A percentile compares a stretch with the other conserved stretches of the same genome.
Evolutionary conservation across 2,329 filamentous ascomycete genomes (phyloP).

Genomic region (Colletotrichum sp.): DNA sequence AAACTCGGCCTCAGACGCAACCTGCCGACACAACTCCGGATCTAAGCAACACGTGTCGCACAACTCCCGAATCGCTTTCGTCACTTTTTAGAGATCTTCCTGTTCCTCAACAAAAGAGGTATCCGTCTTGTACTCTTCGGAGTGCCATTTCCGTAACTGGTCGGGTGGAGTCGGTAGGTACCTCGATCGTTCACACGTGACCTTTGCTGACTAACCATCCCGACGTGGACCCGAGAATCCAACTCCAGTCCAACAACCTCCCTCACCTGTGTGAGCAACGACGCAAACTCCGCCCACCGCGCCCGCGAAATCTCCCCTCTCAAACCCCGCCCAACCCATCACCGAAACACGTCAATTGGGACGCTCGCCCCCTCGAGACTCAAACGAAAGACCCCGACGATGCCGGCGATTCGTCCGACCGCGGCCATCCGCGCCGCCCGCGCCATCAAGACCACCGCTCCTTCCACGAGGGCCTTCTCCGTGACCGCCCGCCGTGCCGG

Average conservation of each 20-base stretch:
- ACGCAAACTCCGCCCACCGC: constrained; percentile 15
- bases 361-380: background rate
- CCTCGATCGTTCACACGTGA: background rate
- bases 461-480: constrained; percentile 45
- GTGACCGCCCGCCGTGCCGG: constrained; percentile 46
- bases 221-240: constrained; percentile 18
- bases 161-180: constrained; percentile 9
- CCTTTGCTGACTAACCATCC: background rate
- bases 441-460: constrained; percentile 35
- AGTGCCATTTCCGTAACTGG: background rate
- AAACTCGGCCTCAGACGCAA: background rate
- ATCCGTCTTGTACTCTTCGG: background rate
- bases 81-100: background rate
- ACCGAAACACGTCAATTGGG: constrained; percentile 5
- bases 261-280: constrained; percentile 10
- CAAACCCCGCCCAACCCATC: background rate
- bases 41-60: background rate
- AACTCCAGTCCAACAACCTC: constrained; percentile 21
- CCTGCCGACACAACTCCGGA: background rate
- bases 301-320: background rate
- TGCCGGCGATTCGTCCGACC: constrained; percentile 24
- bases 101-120: background rate
- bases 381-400: background rate
- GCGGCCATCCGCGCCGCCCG: constrained; percentile 28
- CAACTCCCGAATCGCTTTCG: background rate